These are phyloP conservation scores for Drechslerella coelobrocha DNA, from an alignment of 2,329 filamentous ascomycete genomes.

Conservation along the genomic window DNA sequence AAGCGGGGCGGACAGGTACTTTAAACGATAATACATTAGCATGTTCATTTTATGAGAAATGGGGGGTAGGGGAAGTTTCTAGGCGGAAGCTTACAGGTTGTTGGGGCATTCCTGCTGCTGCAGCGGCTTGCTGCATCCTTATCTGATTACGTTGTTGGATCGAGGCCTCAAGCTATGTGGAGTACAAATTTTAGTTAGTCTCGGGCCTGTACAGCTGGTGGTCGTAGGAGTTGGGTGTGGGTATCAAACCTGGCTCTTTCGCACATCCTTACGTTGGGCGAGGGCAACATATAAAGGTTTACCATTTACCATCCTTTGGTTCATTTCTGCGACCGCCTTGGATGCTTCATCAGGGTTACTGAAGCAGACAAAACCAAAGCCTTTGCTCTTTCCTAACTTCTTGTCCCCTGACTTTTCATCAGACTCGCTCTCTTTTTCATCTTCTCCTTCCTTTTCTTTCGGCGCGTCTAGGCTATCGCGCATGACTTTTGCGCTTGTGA, in stretches of 20 bases:
- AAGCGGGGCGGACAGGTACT: conserved; percentile 86
- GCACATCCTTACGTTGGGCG: conserved; percentile 98
- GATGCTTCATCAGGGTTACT: conserved; percentile 98
- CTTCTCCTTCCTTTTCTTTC: conserved; percentile 63
- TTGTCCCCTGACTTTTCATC: conserved; percentile 65
- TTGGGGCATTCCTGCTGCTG: conserved; percentile 78
- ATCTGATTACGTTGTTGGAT: conserved; percentile 99
- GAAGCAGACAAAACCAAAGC: conserved; percentile 99
- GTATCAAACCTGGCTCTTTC: conserved; percentile 77
- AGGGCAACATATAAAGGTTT: conserved; percentile 98
- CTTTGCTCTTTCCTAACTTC: conserved; percentile 96
- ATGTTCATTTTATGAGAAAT: not conserved
- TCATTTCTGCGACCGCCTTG: conserved; percentile 99
- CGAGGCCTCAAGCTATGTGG: conserved; percentile 79
- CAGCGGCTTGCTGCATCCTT: conserved; percentile 95
- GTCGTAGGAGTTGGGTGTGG: not conserved
- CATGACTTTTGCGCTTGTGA: conserved; percentile 99
- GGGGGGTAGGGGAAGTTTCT: not conserved
- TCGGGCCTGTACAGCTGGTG: conserved; percentile 26
- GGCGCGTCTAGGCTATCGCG: conserved; percentile 72
- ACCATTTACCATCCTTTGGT: conserved; percentile 96
- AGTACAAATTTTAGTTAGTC: not conserved
- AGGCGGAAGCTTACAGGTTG: conserved; percentile 32
- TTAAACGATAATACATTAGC: conserved; percentile 59
- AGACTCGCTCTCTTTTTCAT: conserved; percentile 63